phyloP scores from a whole-genome alignment of 2,329 filamentous ascomycete species.

The Pseudogymnoascus sp. region DNA sequence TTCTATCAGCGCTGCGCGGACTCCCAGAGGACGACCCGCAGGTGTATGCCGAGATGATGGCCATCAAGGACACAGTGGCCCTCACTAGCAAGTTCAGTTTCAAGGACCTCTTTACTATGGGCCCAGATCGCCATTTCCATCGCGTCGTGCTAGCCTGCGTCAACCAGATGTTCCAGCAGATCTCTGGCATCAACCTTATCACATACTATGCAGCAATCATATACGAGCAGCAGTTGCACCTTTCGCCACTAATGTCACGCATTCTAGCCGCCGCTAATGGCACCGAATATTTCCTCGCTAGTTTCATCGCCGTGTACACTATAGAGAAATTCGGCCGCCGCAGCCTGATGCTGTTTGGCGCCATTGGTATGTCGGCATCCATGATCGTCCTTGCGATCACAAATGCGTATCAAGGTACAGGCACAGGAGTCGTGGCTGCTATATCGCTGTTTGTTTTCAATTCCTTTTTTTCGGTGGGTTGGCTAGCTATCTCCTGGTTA shows the following conservation, averaged over 20 bases:
- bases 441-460: constrained; percentile 42
- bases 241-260: constrained; percentile 39
- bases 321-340: constrained; percentile 55
- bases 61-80: constrained; percentile 52
- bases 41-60: constrained; percentile 42
- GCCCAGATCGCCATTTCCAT: constrained; percentile 45
- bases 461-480: constrained; percentile 44
- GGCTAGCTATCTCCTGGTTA: constrained; percentile 46
- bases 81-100: constrained; percentile 37
- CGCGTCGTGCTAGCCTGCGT: constrained; percentile 42
- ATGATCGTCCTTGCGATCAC: constrained; percentile 50
- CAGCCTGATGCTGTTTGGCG: constrained; percentile 63
- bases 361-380: constrained; percentile 51
- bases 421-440: constrained; percentile 26
- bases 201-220: constrained; percentile 42
- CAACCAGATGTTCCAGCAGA: constrained; percentile 45
- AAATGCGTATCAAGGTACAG: constrained; percentile 18
- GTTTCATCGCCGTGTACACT: constrained; percentile 31
- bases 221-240: constrained; percentile 39
- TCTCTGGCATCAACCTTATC: constrained; percentile 35
- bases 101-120: constrained; percentile 40
- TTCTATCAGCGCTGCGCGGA: constrained; percentile 26
- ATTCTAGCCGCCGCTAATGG: constrained; percentile 47
- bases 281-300: constrained; percentile 34
- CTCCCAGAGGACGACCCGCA: constrained; percentile 38